Percentiles rank a stretch among this genome's conserved stretches.
Evolutionary conservation across 768 basidiomycete genomes (phyloP).

Genomic region (Candolleomyces eurysporus): DNA sequence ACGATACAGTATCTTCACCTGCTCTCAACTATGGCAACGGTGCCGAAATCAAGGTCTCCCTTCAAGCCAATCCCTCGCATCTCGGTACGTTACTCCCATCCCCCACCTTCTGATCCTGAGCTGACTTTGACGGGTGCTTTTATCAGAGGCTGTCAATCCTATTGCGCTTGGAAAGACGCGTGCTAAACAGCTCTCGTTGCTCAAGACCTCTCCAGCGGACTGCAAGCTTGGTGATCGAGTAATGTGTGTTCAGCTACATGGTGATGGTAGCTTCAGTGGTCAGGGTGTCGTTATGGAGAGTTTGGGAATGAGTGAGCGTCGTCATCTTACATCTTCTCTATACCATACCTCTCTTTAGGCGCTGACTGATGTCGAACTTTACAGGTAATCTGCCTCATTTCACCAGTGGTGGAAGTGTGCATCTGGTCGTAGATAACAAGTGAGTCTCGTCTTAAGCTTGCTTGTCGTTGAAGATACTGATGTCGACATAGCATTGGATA

Average conservation of each 20-base stretch:
- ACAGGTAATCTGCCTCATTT: slow-evolving; percentile 86
- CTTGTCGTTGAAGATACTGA: not conserved
- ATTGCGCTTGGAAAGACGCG: slow-evolving; percentile 88
- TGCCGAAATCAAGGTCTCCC: slow-evolving; percentile 63
- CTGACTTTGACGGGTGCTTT: not conserved
- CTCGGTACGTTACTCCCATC: slow-evolving; percentile 41
- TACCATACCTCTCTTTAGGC: not conserved
- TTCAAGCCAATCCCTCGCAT: slow-evolving; percentile 81
- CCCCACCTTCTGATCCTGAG: slow-evolving; percentile 2
- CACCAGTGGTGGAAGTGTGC: slow-evolving; percentile 86
- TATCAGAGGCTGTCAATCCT: slow-evolving; percentile 79
- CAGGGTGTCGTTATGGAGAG: slow-evolving; percentile 91
- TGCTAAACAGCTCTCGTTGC: slow-evolving; percentile 82
- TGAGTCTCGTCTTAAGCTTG: slow-evolving; percentile 20
- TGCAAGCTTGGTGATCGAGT: slow-evolving; percentile 65
- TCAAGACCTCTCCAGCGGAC: slow-evolving; percentile 59
- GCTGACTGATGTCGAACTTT: not conserved
- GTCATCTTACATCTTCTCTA: not conserved
- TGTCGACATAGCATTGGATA: slow-evolving; percentile 70
- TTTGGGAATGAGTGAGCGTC: slow-evolving; percentile 69
- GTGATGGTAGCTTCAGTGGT: slow-evolving; percentile 88
- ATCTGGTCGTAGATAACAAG: slow-evolving; percentile 87
- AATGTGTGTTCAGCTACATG: slow-evolving; percentile 89
- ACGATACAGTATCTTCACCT: slow-evolving; percentile 57
- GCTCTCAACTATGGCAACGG: slow-evolving; percentile 52